Evolutionary conservation across 495 filamentous ascomycete genomes (phyloP), one percentile per base, ranked within the genome.

Genomic region (Penicillium malachiteum): DNA sequence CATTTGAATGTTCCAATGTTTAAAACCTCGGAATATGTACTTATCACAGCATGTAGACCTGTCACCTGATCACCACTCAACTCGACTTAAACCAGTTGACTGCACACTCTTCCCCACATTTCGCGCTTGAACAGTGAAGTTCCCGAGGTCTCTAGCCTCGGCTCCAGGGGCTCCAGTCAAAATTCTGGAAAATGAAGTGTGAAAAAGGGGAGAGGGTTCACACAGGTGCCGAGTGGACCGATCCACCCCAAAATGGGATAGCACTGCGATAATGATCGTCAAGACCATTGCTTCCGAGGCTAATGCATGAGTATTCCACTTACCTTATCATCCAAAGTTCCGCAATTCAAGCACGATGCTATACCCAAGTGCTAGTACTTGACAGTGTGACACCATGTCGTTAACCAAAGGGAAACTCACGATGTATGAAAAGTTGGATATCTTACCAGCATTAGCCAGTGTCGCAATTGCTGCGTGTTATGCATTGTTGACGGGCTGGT

Each of bases 391-490:
- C 54, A 57, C 8, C 12, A 67, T 67, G 64, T 56, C 61, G 9
- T 34, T 65, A 8, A 34, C 54, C 16, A 54, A 56, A 26, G 54
- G 57, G 8, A 54, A 54, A 30, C 66, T 74, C 59, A 65, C 71
- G 10, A 39, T 68, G 7, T 13, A 42, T 14, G 67, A 73, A 58
- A 71, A 69, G 43, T 59, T 76, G 38, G 71, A 76, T 58, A 63
- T 71, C 12, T 5, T 72, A 35, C 70, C 73, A 9, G 73, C 73
- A 9, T 34, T 74, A 11, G 57, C 52, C 42, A 64, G 65, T 14
- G 58, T 76, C 40, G 26, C 52, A 2, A 14, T 69, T 21, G 69
- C 71, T 9, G 60, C 58, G 16, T 55, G 70, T 39, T 73, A 66
- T 58, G 67, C 71, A 1, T 43, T 71, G 8, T 35, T 74, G 35